Evolutionary conservation across 352 stramenopile species (phyloP).

Genomic region (Phytophthora chlamydospora): DNA sequence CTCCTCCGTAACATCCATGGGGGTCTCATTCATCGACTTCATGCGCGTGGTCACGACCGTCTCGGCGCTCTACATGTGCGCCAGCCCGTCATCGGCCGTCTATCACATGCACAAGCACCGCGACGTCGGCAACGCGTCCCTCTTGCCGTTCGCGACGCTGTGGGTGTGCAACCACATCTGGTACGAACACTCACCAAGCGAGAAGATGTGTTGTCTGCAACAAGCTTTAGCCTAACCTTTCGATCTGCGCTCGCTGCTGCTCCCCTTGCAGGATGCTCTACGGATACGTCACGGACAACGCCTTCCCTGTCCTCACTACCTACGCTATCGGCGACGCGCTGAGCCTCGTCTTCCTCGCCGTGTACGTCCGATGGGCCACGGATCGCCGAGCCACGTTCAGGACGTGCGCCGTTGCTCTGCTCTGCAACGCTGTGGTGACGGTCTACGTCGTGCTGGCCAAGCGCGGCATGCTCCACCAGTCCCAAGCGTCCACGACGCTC

Average conservation of each 20-base stretch:
- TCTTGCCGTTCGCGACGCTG: constrained; percentile 68
- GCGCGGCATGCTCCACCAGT: constrained; percentile 35
- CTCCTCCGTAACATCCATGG: constrained; percentile 27
- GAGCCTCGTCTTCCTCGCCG: constrained; percentile 51
- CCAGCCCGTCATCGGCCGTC: constrained; percentile 58
- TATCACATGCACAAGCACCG: constrained; percentile 60
- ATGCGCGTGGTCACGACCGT: constrained; percentile 69
- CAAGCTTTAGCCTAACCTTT: constrained; percentile 9
- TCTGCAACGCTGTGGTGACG: constrained; percentile 50
- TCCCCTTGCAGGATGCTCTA: constrained; percentile 61
- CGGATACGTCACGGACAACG: constrained; percentile 52
- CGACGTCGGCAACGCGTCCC: constrained; percentile 43
- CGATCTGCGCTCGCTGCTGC: not conserved
- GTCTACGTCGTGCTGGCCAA: constrained; percentile 57
- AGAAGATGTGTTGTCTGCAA: not conserved
- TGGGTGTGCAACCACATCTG: constrained; percentile 78
- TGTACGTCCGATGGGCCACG: constrained; percentile 53
- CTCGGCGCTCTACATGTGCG: constrained; percentile 76
- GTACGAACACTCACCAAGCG: constrained; percentile 33
- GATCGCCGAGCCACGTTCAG: constrained; percentile 45
- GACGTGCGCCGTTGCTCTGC: constrained; percentile 34
- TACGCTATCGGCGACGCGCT: constrained; percentile 57
- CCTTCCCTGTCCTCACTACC: constrained; percentile 58
- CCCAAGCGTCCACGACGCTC: constrained; percentile 32
- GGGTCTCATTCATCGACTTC: constrained; percentile 46